Base-by-base conservation (phyloP, 2,329 filamentous ascomycete species). In the Phaeosphaeria sp. region DNA sequence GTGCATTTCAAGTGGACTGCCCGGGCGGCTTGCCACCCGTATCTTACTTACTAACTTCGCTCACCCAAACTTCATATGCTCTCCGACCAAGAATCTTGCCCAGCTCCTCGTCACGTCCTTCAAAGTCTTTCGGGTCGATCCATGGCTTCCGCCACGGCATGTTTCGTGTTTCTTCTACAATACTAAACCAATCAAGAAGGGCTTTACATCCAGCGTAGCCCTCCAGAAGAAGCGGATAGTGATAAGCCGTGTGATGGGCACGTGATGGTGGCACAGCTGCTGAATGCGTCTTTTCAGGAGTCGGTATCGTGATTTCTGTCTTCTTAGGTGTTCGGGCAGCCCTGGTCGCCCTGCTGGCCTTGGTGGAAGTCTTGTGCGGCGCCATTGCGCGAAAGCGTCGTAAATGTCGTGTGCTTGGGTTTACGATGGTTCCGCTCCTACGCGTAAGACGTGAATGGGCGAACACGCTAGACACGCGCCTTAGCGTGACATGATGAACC, bases 31-130 rank as follows among this genome's bases (percentile, higher is more conserved):
- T n/a, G n/a, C 25, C 7, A 42, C 17, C 15, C 39, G 2, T 20
- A 3, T n/a, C 7, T 5, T 18, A 75, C 73, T 72, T 60, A 76
- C 73, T 89, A 64, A 88, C 84, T 75, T 89, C 87, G 67, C 83
- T 86, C 68, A 89, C 87, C 85, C 86, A 89, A 47, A 89, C 86
- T 70, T 88, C 82, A 74, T 89, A 89, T 1, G 86, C 87, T 48
- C 87, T 82, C 27, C 77, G 80, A 56, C 83, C 82, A 11, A 88
- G 77, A 2, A 71, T 72, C n/a, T 56, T 47, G 11, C 49, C 60
- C 9, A 84, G 75, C n/a, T 76, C 73, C 1, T 68, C 60, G 22
- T 69, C 59, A 9, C 23, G 48, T 3, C 54, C 63, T 1, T 62
- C 46, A 23, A 56, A 61, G 1, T 68, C 64, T 17, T 77, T 66